Evolutionary conservation across 768 basidiomycete genomes (phyloP), one percentile per base, ranked within the genome.

Genomic region (Coprinopsis cinerea): DNA sequence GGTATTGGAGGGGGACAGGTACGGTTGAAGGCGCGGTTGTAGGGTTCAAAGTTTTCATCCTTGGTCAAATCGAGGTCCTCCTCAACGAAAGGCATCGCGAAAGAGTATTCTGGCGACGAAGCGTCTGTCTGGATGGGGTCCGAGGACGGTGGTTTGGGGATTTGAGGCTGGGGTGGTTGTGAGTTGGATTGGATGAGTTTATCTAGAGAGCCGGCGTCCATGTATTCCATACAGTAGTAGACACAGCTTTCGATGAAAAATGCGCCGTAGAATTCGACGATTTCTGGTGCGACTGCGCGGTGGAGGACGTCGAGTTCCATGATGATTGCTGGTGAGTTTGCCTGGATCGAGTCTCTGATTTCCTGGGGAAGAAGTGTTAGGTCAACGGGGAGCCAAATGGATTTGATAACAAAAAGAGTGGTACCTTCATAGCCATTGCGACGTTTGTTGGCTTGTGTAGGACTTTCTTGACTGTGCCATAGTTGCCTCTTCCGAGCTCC

Each of bases 241-340:
- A 99, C 96, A 65, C 95, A 99, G n/a, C 91, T 91, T 64, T 99
- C 96, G 67, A 96, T 93, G 68, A 96, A 97, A 73, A 99, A 99
- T 3, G 96, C 96, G 37, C 96, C 96, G 63, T 95, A 98, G 59
- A 99, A 99, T 53, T 98, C 96, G 60, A 99, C 91, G 56, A 98
- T 98, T 61, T 90, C 83, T 2, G 88, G 88, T 7, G 88, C 83
- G 37, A 85, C 78, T 2, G 94, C 94, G 17, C 93, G 89, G 66
- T 99, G 96, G 5, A 99, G 81, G 56, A 99, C 88, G 63, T 99
- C 95, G 47, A 99, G 87, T 62, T 99, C 96, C 88, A 97, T 98
- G 59, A 99, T 85, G 73, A 99, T 98, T 13, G 87, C 91, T n/a
- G 59, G 92, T 92, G 34, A 98, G 79, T 93, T 92, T 42, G 89